Conservation (phyloP, 257 asterid species). For the Solanum dulcamara region DNA sequence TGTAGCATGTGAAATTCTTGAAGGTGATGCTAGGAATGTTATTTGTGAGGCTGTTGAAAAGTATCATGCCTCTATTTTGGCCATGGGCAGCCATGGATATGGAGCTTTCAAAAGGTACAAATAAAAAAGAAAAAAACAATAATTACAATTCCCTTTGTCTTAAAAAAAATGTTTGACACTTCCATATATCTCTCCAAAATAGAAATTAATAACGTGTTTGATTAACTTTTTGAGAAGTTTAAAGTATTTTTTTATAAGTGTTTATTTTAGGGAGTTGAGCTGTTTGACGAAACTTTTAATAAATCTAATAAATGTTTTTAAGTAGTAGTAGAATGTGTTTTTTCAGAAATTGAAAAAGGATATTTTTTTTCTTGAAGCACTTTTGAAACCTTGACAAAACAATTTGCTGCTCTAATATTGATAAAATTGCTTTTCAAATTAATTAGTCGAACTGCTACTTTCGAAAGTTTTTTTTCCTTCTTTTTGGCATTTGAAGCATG, state of each 20-base stretch:
- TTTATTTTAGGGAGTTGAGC: not conserved
- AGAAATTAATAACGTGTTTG: not conserved
- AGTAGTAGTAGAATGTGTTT: not conserved
- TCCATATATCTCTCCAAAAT: not conserved
- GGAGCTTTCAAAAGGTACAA: conserved; percentile 62
- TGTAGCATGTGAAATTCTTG: not conserved
- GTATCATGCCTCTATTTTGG: conserved; percentile 48
- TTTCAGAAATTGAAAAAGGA: not conserved
- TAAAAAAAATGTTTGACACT: not conserved
- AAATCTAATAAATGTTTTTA: not conserved
- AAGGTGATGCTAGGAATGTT: conserved; percentile 55
- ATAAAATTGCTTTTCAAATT: too few relatives aligned
- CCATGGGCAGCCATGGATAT: conserved; percentile 63
- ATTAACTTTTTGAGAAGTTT: not conserved
- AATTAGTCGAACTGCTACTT: too few relatives aligned
- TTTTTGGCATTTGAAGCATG: too few relatives aligned
- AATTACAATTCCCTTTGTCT: not conserved
- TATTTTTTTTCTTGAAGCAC: not conserved
- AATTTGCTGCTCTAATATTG: not conserved
- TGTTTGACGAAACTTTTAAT: not conserved
- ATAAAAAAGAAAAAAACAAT: not conserved
- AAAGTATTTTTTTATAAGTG: not conserved
- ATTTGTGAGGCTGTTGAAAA: conserved; percentile 45
- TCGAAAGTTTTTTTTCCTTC: too few relatives aligned
- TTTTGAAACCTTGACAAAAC: not conserved